These are phyloP conservation scores for Gnomoniopsis smithogilvyi DNA, from an alignment of 2,329 filamentous ascomycete genomes.

Conservation along the genomic window DNA sequence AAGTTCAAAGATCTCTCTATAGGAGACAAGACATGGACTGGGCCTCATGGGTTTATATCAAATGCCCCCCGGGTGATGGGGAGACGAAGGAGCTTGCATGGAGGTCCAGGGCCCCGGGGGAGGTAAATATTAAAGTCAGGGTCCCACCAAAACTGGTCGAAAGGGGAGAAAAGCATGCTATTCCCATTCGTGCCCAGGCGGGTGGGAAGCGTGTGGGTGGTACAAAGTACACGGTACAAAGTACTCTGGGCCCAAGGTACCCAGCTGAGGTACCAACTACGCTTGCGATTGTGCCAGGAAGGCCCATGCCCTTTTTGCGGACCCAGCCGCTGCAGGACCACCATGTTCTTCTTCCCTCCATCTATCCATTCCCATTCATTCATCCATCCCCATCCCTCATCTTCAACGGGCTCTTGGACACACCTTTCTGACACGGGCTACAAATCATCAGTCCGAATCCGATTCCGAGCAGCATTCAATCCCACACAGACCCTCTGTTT, in stretches of 20 bases:
- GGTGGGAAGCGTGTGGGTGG: too few species aligned
- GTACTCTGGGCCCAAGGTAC: too few species aligned
- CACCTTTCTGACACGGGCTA: too few species aligned
- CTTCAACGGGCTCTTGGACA: not conserved
- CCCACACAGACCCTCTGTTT: too few species aligned
- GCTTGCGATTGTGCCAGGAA: not conserved
- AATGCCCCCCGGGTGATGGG: not conserved
- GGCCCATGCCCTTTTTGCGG: not conserved
- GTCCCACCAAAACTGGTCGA: not conserved
- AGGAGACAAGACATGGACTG: not conserved
- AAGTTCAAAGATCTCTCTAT: not conserved
- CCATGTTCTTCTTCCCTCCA: not conserved
- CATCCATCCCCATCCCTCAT: not conserved
- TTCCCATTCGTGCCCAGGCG: too few species aligned
- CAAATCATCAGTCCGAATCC: too few species aligned
- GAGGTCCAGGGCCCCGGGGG: not conserved
- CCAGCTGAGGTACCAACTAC: too few species aligned
- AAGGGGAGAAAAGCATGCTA: not conserved
- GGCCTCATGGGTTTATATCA: not conserved
- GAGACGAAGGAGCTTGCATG: not conserved
- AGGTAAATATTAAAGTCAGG: not conserved
- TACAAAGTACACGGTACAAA: too few species aligned
- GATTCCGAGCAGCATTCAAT: too few species aligned
- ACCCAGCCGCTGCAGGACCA: not conserved
- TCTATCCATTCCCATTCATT: too few species aligned